phyloP scores from a whole-genome alignment of 1,284 basidiomycete genomes.

The Xerocomus minutiporus region DNA sequence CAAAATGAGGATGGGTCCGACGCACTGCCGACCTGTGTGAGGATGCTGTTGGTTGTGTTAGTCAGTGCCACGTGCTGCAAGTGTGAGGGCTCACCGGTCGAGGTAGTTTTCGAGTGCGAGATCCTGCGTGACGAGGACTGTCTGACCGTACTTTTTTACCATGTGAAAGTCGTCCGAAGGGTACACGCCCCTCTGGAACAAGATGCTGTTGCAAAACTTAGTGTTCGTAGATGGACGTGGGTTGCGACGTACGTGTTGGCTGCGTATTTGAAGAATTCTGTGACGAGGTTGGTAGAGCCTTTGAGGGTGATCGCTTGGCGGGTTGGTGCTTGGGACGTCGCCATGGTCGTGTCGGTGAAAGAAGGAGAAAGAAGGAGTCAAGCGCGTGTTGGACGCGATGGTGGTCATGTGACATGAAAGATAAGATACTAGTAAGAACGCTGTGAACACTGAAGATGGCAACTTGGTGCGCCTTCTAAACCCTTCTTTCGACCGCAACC shows the following conservation, averaged over 20 bases:
- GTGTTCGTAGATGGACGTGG: background rate
- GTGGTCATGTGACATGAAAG: slow-evolving; percentile 9
- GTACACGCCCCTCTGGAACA: slow-evolving; percentile 97
- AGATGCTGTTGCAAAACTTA: slow-evolving; percentile 54
- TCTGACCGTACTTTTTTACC: slow-evolving; percentile 98
- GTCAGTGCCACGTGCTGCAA: background rate
- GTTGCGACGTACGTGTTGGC: background rate
- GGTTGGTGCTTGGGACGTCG: slow-evolving; percentile 60
- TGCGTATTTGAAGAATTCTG: background rate
- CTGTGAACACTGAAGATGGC: too few species aligned
- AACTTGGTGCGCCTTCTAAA: too few species aligned
- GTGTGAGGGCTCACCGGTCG: slow-evolving; percentile 48
- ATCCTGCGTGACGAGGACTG: slow-evolving; percentile 92
- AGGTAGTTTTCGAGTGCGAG: slow-evolving; percentile 91
- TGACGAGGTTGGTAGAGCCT: slow-evolving; percentile 92
- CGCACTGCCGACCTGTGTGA: slow-evolving; percentile 87
- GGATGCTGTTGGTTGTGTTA: slow-evolving; percentile 53
- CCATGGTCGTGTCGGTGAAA: slow-evolving; percentile 28
- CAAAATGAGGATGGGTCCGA: slow-evolving; percentile 9
- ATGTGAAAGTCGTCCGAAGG: slow-evolving; percentile 98
- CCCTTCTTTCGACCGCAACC: background rate
- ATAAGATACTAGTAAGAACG: background rate
- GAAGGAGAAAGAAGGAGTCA: background rate
- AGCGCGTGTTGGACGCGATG: slow-evolving; percentile 1
- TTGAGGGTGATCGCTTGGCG: slow-evolving; percentile 88